These are phyloP conservation scores for Fagopyrum tataricum DNA, from an alignment of 148 eudicot genomes.

Conservation along the genomic window DNA sequence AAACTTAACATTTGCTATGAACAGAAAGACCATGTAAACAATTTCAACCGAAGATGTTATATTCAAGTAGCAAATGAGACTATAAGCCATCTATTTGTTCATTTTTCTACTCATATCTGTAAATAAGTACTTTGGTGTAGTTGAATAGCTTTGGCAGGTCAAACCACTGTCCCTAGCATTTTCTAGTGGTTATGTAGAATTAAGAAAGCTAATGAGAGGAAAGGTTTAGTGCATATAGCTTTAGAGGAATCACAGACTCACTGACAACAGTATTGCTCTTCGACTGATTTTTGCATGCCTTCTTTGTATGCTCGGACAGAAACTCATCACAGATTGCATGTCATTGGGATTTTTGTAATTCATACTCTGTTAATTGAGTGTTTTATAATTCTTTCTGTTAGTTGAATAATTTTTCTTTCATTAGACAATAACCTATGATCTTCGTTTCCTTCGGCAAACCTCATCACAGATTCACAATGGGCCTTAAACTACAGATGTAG, in stretches of 20 bases:
- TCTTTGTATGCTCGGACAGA: background rate
- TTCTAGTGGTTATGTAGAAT: background rate
- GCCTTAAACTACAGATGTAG: background rate
- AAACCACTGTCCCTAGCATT: slow-evolving; percentile 1
- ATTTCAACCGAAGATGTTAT: background rate
- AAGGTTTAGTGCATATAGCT: background rate
- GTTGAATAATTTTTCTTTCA: background rate
- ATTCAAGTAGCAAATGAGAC: background rate
- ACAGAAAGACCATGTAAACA: background rate
- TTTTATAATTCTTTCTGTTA: background rate
- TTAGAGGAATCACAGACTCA: background rate
- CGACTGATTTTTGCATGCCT: background rate
- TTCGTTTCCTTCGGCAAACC: background rate
- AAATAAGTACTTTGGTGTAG: background rate
- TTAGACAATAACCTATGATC: background rate
- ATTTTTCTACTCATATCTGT: background rate
- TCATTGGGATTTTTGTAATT: no score
- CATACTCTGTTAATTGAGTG: no score
- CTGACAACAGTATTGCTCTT: background rate
- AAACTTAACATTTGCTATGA: background rate
- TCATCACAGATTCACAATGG: background rate
- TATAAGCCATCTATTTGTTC: background rate
- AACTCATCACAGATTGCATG: no score
- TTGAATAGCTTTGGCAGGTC: background rate
- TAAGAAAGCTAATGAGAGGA: background rate